Conservation (phyloP, 1,284 basidiomycete genomes). For the Cryptococcus sp. region DNA sequence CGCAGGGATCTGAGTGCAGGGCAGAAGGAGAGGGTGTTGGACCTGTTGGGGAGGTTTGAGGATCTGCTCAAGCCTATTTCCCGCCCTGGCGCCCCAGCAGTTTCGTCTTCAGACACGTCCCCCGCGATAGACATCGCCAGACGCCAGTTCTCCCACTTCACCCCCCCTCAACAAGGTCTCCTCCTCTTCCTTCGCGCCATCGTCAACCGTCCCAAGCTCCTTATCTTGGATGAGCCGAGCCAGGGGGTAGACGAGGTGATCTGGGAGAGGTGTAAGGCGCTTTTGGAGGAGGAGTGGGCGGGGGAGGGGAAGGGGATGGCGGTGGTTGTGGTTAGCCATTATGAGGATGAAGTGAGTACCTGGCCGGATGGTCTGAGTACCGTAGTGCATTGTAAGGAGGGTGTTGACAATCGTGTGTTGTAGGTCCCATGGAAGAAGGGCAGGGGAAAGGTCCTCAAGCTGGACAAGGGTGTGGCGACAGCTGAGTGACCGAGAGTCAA, state of each 20-base stretch:
- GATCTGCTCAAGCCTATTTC: constrained; percentile 21
- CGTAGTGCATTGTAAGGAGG: neutral
- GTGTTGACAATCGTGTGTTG: neutral
- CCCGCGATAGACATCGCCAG: constrained; percentile 36
- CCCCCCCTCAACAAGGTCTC: constrained; percentile 70
- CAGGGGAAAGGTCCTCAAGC: constrained; percentile 24
- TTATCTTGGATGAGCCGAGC: constrained; percentile 86
- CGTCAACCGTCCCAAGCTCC: constrained; percentile 62
- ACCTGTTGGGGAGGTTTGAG: constrained; percentile 60
- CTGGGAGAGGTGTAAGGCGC: constrained; percentile 61
- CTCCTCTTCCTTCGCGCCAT: constrained; percentile 80
- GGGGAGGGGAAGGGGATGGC: constrained; percentile 58
- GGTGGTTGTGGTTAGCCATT: constrained; percentile 80
- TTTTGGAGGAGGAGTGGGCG: constrained; percentile 60
- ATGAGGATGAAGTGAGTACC: constrained; percentile 69
- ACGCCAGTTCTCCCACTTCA: constrained; percentile 59
- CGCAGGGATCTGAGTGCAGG: constrained; percentile 54
- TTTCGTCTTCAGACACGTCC: constrained; percentile 2
- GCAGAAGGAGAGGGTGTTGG: constrained; percentile 49
- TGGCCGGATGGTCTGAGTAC: no score
- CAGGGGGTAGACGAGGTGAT: constrained; percentile 80
- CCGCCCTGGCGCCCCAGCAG: neutral
- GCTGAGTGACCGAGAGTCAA: constrained; percentile 1
- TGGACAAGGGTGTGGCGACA: constrained; percentile 29
- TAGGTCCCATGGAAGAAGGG: constrained; percentile 31